Conservation (phyloP, 352 stramenopile genomes). For the Elongisporangium undulatum region DNA sequence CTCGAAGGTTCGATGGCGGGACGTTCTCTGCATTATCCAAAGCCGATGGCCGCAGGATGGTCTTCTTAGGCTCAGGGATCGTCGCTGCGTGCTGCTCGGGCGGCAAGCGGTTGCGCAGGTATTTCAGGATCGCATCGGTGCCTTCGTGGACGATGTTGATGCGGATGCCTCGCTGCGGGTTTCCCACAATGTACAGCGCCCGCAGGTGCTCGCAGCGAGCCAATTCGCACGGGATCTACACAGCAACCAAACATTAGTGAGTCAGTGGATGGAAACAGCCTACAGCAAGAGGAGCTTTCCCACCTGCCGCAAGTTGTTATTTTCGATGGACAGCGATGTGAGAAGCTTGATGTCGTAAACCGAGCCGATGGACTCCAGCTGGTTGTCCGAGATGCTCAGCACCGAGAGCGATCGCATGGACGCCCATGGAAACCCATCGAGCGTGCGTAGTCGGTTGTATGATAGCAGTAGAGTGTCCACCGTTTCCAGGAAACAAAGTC, state of each 20-base stretch:
- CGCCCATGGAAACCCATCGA: slow-evolving; percentile 59
- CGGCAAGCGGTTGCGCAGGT: slow-evolving; percentile 56
- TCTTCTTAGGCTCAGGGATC: slow-evolving; percentile 8
- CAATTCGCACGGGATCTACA: slow-evolving; percentile 65
- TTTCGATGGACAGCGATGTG: slow-evolving; percentile 73
- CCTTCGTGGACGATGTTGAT: slow-evolving; percentile 60
- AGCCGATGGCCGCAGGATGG: slow-evolving; percentile 9
- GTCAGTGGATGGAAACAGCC: slow-evolving; percentile 1
- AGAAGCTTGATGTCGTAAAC: slow-evolving; percentile 57
- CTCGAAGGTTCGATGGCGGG: slow-evolving; percentile 9
- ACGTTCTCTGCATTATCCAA: slow-evolving; percentile 8
- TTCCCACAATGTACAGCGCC: slow-evolving; percentile 60
- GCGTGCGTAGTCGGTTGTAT: slow-evolving; percentile 51
- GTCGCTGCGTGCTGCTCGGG: slow-evolving; percentile 16
- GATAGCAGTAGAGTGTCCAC: slow-evolving; percentile 69
- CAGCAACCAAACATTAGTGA: background rate
- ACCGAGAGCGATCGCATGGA: slow-evolving; percentile 59
- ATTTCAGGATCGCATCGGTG: slow-evolving; percentile 69
- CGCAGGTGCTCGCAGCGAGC: slow-evolving; percentile 50
- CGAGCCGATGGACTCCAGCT: slow-evolving; percentile 58
- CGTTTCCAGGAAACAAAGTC: slow-evolving; percentile 31
- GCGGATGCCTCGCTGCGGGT: slow-evolving; percentile 73
- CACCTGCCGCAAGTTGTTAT: slow-evolving; percentile 80
- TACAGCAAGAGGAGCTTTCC: background rate
- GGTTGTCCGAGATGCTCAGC: slow-evolving; percentile 59